phyloP scores from a whole-genome alignment of 1,284 basidiomycete genomes.

The Leucoagaricus sp. region DNA sequence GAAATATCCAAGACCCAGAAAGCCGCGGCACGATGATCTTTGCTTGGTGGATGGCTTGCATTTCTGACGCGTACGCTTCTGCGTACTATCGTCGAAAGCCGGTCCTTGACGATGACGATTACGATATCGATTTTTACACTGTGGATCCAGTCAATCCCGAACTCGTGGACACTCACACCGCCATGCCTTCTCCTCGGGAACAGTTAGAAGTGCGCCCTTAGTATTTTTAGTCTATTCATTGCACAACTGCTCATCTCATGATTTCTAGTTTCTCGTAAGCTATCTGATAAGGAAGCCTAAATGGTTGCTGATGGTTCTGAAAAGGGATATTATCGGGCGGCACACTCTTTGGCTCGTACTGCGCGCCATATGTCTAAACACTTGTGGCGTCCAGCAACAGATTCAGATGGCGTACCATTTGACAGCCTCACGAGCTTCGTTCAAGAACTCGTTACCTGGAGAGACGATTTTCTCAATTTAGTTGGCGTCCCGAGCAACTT shows the following conservation, averaged over 20 bases:
- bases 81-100: constrained; percentile 50
- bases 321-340: constrained; percentile 78
- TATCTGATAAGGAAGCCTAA: constrained; percentile 12
- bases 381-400: constrained; percentile 76
- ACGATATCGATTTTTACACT: constrained; percentile 80
- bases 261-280: constrained; percentile 41
- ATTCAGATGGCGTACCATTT: constrained; percentile 75
- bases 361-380: constrained; percentile 77
- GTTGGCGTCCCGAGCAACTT: constrained; percentile 87
- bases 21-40: constrained; percentile 80
- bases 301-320: constrained; percentile 16
- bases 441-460: constrained; percentile 70
- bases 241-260: constrained; percentile 13
- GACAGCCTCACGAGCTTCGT: constrained; percentile 62
- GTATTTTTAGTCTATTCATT: background rate
- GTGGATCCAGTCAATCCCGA: constrained; percentile 61
- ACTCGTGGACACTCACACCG: constrained; percentile 44
- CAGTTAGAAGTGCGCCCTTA: constrained; percentile 63
- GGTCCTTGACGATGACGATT: constrained; percentile 51
- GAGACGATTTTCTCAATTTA: constrained; percentile 69
- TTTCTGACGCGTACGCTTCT: constrained; percentile 48
- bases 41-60: constrained; percentile 79
- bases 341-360: constrained; percentile 78
- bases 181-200: constrained; percentile 65
- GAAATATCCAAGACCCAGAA: constrained; percentile 68